Percentiles rank a stretch among this genome's conserved stretches.
These are phyloP conservation scores for Trypanosoma melophagium DNA, from an alignment of 208 protist genomes.

Conservation along the genomic window DNA sequence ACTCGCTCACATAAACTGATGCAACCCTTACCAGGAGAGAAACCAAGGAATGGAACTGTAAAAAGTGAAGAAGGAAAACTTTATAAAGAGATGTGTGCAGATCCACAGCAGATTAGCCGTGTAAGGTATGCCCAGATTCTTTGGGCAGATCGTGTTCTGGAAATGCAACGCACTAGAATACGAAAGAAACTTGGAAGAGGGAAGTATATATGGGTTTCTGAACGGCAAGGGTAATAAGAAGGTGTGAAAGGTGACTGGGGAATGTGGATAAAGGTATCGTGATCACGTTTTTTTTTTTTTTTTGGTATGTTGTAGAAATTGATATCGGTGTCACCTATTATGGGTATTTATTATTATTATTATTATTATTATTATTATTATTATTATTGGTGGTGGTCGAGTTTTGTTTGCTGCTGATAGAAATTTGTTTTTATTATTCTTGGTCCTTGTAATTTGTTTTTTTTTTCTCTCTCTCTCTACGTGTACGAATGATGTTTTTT, in stretches of 20 bases:
- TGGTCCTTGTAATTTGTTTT: too few species aligned
- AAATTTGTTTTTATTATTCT: too few species aligned
- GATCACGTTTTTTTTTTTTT: constrained; percentile 17
- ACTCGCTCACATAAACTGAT: constrained; percentile 10
- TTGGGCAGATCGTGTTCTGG: constrained; percentile 3
- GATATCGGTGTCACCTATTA: too few species aligned
- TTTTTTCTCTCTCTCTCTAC: too few species aligned
- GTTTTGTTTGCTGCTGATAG: too few species aligned
- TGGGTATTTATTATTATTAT: too few species aligned
- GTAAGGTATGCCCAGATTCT: constrained; percentile 5
- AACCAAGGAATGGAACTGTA: not conserved
- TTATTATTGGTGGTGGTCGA: too few species aligned
- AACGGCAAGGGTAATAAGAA: not conserved
- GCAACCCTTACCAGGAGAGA: not conserved
- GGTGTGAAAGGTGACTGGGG: not conserved
- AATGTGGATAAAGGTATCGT: constrained; percentile 15
- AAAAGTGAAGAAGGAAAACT: constrained; percentile 1
- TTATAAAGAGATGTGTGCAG: constrained; percentile 14
- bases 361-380: too few species aligned
- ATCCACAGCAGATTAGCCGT: not conserved
- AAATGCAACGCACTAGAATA: constrained; percentile 3
- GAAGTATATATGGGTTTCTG: constrained; percentile 10
- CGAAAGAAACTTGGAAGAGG: constrained; percentile 7
- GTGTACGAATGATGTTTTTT: too few species aligned
- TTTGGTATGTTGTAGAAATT: too few species aligned